These are phyloP conservation scores for Colletotrichum sp. DNA, from an alignment of 2,329 filamentous ascomycete genomes.

Conservation along the genomic window DNA sequence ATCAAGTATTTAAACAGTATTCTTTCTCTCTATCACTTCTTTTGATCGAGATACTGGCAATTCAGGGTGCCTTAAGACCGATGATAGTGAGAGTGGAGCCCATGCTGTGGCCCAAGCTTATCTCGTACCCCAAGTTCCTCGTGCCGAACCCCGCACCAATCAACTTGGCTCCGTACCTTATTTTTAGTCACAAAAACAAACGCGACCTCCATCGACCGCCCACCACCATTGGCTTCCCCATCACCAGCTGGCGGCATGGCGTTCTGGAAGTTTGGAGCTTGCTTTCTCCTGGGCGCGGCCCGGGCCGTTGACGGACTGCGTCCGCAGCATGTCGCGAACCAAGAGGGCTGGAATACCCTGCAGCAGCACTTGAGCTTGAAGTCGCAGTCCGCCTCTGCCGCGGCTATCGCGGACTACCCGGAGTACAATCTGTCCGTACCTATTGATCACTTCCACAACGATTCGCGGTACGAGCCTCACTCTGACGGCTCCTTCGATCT, in stretches of 20 bases:
- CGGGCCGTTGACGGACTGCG: neutral
- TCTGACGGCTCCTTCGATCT: constrained; percentile 70
- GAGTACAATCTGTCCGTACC: constrained; percentile 51
- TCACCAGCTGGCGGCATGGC: neutral
- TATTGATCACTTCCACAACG: constrained; percentile 85
- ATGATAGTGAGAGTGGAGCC: neutral
- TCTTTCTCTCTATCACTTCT: no score
- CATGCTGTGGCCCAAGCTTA: no score
- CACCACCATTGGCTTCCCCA: constrained; percentile 1
- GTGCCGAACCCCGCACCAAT: constrained; percentile 11
- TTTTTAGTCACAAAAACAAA: constrained; percentile 15
- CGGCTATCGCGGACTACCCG: constrained; percentile 32
- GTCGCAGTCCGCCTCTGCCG: neutral
- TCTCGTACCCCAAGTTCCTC: no score
- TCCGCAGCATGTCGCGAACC: neutral
- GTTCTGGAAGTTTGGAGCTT: constrained; percentile 11
- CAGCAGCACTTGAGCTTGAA: constrained; percentile 1
- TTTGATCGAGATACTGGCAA: no score
- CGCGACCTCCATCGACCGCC: neutral
- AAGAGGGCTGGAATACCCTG: constrained; percentile 2
- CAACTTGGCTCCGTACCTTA: neutral
- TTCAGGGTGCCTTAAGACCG: neutral
- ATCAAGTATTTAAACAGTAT: neutral
- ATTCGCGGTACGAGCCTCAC: constrained; percentile 79
- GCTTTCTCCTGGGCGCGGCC: neutral